Conservation (phyloP, 2,329 filamentous ascomycete genomes). For the Pseudopyricularia cyperi region DNA sequence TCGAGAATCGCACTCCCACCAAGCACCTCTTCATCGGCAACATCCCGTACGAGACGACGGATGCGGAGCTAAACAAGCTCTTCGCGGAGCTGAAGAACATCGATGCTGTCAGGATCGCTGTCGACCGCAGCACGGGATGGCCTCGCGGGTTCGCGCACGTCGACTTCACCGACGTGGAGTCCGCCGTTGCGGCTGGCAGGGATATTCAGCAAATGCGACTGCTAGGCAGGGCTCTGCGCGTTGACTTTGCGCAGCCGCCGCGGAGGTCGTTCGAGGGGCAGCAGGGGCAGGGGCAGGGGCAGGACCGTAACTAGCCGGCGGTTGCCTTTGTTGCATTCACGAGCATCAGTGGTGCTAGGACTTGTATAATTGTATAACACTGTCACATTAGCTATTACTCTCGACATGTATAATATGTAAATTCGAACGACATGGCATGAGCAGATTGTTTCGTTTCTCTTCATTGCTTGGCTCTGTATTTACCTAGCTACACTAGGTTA, state of each 20-base stretch:
- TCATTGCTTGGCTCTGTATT: no score
- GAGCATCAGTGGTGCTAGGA: no score
- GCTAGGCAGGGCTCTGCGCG: constrained; percentile 50
- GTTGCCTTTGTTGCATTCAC: no score
- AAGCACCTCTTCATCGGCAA: constrained; percentile 64
- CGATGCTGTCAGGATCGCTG: constrained; percentile 65
- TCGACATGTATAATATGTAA: background rate
- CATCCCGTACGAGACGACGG: constrained; percentile 74
- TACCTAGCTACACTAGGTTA: no score
- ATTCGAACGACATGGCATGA: background rate
- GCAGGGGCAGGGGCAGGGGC: background rate
- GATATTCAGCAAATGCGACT: constrained; percentile 41
- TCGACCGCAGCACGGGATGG: constrained; percentile 69
- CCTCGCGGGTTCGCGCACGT: constrained; percentile 76
- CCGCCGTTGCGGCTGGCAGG: constrained; percentile 47
- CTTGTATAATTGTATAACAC: no score
- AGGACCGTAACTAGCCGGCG: no score
- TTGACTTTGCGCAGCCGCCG: constrained; percentile 43
- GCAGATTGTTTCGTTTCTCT: no score
- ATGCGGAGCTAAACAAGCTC: constrained; percentile 66
- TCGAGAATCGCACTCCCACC: constrained; percentile 8
- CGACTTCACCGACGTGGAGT: constrained; percentile 58
- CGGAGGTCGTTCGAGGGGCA: background rate
- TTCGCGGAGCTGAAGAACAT: constrained; percentile 61
- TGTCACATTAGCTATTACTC: background rate